phyloP scores from a whole-genome alignment of 768 basidiomycete genomes.

The Auricularia sp. region DNA sequence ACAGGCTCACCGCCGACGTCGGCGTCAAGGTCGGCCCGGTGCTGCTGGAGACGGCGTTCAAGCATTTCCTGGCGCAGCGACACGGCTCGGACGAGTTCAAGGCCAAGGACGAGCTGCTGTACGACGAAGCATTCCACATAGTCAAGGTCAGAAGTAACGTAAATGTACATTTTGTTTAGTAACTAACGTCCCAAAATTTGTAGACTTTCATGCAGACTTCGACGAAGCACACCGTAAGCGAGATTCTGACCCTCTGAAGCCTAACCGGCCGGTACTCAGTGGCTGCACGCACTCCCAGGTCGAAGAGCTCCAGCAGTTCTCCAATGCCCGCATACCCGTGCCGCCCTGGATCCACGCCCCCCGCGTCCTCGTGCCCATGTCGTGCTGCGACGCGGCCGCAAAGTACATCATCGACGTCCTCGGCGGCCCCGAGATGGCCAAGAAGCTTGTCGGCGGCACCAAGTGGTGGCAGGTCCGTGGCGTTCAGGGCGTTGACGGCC shows the following conservation, averaged over 20 bases:
- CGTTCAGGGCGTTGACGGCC: conserved; percentile 65
- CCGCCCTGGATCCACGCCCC: conserved; percentile 25
- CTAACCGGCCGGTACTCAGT: neutral
- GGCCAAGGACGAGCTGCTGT: conserved; percentile 58
- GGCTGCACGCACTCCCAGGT: conserved; percentile 22
- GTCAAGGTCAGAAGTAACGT: conserved; percentile 44
- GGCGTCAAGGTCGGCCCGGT: neutral
- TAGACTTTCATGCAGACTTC: conserved; percentile 70
- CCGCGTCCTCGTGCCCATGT: conserved; percentile 15
- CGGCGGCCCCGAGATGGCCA: conserved; percentile 60
- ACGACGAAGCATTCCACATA: conserved; percentile 69
- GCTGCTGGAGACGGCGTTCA: neutral
- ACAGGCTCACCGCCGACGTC: neutral
- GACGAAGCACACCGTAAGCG: conserved; percentile 36
- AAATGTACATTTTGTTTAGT: neutral
- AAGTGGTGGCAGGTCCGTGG: conserved; percentile 99
- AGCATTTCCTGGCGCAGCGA: neutral
- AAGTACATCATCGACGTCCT: conserved; percentile 60
- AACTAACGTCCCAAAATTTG: neutral
- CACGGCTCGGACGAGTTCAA: conserved; percentile 1
- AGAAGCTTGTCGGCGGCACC: conserved; percentile 67
- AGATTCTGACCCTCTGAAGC: neutral
- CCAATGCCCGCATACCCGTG: conserved; percentile 28
- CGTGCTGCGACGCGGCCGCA: conserved; percentile 28
- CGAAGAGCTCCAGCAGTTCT: conserved; percentile 73